Conservation (phyloP, 108 stramenopile species). For the Nitzschia putrida region DNA sequence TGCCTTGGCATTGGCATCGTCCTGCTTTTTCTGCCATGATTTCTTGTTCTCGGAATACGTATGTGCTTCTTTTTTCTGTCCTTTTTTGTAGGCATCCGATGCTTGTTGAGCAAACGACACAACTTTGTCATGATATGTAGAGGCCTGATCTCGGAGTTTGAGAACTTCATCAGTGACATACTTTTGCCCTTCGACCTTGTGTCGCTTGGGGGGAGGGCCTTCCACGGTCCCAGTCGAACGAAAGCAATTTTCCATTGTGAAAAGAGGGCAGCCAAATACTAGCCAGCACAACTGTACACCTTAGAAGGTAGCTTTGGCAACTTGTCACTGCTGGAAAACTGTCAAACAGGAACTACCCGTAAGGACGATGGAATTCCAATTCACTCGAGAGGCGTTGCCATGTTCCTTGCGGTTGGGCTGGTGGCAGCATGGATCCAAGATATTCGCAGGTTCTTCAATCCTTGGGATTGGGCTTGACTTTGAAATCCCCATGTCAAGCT, state of each 20-base stretch:
- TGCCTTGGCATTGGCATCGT: constrained; percentile 19
- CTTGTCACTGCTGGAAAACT: too few relatives aligned
- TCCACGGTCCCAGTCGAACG: constrained; percentile 6
- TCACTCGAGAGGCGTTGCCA: too few relatives aligned
- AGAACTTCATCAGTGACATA: constrained; percentile 9
- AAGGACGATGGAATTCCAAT: too few relatives aligned
- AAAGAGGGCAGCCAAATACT: too few relatives aligned
- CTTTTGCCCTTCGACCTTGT: constrained; percentile 9
- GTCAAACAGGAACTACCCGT: too few relatives aligned
- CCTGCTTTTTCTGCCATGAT: constrained; percentile 10
- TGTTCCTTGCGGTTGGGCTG: too few relatives aligned
- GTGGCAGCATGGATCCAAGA: too few relatives aligned
- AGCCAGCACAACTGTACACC: too few relatives aligned
- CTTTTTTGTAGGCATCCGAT: constrained; percentile 18
- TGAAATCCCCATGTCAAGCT: too few relatives aligned
- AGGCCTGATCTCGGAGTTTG: constrained; percentile 11
- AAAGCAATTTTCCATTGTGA: constrained; percentile 21
- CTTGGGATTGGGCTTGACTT: too few relatives aligned
- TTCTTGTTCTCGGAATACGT: constrained; percentile 15
- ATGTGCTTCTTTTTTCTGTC: constrained; percentile 18
- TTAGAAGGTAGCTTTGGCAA: too few relatives aligned
- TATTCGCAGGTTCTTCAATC: too few relatives aligned
- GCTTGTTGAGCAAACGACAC: constrained; percentile 4
- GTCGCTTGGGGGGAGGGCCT: background rate
- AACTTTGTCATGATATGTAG: constrained; percentile 9